Evolutionary conservation across 164 flowering plant species (phyloP).

Genomic region (Nymphaea thermarum): DNA sequence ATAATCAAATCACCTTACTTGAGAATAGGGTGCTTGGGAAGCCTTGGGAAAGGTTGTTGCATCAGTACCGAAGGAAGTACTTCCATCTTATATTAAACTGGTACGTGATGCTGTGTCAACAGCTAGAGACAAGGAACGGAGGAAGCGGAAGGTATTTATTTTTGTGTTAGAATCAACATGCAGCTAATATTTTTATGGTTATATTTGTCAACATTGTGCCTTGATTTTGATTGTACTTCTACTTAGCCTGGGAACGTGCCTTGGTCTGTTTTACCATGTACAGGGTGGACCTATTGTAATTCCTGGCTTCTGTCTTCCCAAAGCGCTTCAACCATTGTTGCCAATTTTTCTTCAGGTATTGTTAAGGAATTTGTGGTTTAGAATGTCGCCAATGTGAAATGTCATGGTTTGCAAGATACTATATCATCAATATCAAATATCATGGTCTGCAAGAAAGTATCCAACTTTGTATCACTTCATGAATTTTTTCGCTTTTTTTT

Average conservation of each 20-base stretch:
- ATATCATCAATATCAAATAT: no score
- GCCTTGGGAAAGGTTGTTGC: conserved; percentile 73
- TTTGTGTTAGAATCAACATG: neutral
- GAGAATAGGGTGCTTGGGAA: conserved; percentile 84
- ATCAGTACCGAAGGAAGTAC: conserved; percentile 88
- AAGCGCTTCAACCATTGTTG: conserved; percentile 92
- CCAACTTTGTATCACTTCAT: no score
- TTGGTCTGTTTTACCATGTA: conserved; percentile 3
- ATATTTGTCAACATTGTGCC: no score
- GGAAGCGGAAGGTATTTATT: conserved; percentile 59
- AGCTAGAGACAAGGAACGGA: conserved; percentile 84
- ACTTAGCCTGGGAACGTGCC: neutral
- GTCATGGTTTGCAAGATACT: no score
- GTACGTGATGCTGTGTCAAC: conserved; percentile 97
- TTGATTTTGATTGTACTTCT: no score
- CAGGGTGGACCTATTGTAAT: conserved; percentile 91
- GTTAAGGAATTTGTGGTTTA: neutral
- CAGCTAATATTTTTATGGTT: neutral
- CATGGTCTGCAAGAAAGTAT: no score
- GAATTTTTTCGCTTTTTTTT: no score
- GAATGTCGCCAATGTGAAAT: no score
- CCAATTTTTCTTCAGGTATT: conserved; percentile 93
- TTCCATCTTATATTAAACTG: conserved; percentile 77
- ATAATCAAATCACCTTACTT: neutral
- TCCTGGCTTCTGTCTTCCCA: conserved; percentile 91